phyloP scores from a whole-genome alignment of 2,329 filamentous ascomycete species.

The Xylaria sp. region DNA sequence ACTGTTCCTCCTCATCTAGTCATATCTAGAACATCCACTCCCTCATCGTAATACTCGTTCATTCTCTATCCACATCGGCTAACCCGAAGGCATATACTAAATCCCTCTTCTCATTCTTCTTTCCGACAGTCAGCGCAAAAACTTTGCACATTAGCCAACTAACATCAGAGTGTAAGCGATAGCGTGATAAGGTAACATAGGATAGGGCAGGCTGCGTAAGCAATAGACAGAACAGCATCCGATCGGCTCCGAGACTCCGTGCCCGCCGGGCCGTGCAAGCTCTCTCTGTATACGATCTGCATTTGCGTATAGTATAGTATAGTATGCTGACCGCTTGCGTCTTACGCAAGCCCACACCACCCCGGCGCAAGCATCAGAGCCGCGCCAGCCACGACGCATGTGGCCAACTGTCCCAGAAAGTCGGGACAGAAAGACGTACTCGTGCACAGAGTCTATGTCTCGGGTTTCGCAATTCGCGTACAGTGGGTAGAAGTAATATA shows the following conservation, averaged over 20 bases:
- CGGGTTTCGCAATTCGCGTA: not conserved
- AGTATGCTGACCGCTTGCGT: not conserved
- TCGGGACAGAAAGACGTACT: not conserved
- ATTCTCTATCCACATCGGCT: conserved; percentile 5
- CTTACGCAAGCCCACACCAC: conserved; percentile 25
- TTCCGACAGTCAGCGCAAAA: conserved; percentile 14
- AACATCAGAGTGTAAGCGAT: conserved; percentile 14
- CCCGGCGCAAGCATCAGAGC: not conserved
- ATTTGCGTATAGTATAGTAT: not conserved
- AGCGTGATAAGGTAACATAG: not conserved
- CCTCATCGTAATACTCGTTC: not conserved
- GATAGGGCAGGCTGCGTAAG: conserved; percentile 16
- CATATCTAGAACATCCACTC: not conserved
- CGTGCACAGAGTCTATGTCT: not conserved
- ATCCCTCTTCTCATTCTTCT: not conserved
- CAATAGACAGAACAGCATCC: conserved; percentile 20
- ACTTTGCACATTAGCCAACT: conserved; percentile 10
- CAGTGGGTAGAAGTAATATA: not conserved
- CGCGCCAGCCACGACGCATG: conserved; percentile 25
- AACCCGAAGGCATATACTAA: conserved; percentile 16
- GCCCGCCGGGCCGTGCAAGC: not conserved
- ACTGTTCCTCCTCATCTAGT: not conserved
- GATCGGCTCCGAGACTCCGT: conserved; percentile 16
- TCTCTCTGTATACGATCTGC: not conserved
- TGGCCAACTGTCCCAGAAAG: conserved; percentile 9